Percentiles rank a stretch among this genome's conserved stretches.
Conservation (phyloP, 106 monocot genomes). For the Apostasia shenzhenica region DNA sequence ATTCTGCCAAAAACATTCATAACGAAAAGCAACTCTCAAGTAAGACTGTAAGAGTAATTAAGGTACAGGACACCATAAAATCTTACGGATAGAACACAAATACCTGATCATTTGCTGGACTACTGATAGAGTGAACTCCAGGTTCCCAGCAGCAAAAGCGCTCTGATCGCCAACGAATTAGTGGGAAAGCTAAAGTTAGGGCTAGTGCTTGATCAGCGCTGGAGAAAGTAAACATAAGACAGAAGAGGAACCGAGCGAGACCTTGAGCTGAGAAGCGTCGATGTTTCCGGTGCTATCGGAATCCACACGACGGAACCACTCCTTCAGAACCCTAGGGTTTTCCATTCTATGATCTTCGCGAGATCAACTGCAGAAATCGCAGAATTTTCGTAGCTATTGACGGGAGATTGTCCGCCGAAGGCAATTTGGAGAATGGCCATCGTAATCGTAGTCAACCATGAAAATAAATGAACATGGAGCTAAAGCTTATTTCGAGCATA, state of each 20-base stretch:
- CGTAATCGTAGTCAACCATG: no score
- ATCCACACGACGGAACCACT: conserved; percentile 70
- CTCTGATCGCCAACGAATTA: conserved; percentile 23
- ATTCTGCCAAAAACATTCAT: conserved; percentile 32
- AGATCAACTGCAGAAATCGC: background rate
- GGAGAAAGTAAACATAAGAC: background rate
- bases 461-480: no score
- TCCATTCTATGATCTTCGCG: conserved; percentile 22
- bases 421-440: no score
- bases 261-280: conserved; percentile 65
- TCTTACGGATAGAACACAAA: background rate
- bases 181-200: background rate
- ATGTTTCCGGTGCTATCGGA: conserved; percentile 46
- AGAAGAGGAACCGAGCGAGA: conserved; percentile 2
- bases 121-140: conserved; percentile 47
- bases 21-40: background rate
- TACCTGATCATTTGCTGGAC: conserved; percentile 89
- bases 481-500: no score
- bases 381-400: background rate
- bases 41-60: background rate
- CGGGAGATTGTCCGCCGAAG: background rate
- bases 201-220: background rate
- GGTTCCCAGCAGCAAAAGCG: conserved; percentile 53
- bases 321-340: conserved; percentile 26
- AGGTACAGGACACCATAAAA: background rate